These are phyloP conservation scores for Eucalyptus curtisii DNA, from an alignment of 345 rosid genomes.

Conservation along the genomic window DNA sequence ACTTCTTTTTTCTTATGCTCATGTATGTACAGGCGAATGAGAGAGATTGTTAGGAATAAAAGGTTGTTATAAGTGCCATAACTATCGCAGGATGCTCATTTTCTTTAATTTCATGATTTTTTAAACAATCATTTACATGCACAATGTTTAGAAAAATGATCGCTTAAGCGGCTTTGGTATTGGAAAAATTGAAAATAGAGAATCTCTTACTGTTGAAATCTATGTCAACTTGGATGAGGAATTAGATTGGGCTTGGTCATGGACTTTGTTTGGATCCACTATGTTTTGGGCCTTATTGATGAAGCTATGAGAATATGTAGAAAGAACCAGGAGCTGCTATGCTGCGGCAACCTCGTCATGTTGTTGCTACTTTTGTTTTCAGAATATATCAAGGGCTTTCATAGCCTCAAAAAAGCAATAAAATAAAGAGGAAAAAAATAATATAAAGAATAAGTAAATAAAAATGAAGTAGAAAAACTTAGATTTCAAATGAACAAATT, in stretches of 20 bases:
- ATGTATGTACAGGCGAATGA: neutral
- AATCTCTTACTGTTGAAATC: neutral
- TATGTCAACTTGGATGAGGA: neutral
- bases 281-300: neutral
- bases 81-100: accelerated
- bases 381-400: neutral
- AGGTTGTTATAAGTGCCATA: neutral
- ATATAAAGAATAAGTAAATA: neutral
- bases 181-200: neutral
- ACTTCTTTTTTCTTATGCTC: neutral
- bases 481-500: neutral
- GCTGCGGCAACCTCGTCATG: neutral
- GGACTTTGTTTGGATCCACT: neutral
- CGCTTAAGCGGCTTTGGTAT: neutral
- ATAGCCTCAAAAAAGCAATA: neutral
- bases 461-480: neutral
- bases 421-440: neutral
- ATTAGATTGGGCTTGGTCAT: neutral
- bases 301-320: neutral
- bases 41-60: neutral
- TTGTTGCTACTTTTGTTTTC: neutral
- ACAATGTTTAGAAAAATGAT: neutral
- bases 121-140: neutral
- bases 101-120: neutral
- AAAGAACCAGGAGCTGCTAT: neutral